Evolutionary conservation across 1,284 basidiomycete genomes (phyloP).

Genomic region (Coriolopsis trogii): DNA sequence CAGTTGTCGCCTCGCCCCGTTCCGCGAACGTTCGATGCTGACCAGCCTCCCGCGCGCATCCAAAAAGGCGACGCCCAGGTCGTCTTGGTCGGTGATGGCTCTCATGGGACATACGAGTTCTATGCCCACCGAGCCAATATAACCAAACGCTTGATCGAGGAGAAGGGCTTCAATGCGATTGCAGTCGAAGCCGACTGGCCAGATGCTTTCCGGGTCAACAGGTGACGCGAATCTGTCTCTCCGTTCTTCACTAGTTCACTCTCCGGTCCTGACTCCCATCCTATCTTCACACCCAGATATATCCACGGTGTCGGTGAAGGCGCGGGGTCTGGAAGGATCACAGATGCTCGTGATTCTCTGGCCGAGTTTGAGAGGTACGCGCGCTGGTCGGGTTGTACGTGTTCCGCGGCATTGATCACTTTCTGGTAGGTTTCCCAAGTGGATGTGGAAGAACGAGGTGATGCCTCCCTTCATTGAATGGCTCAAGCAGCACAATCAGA

Average conservation of each 20-base stretch:
- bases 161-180: constrained; percentile 34
- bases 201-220: constrained; percentile 33
- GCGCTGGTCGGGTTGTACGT: neutral
- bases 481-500: constrained; percentile 27
- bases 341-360: constrained; percentile 24
- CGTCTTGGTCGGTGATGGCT: constrained; percentile 34
- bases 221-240: constrained; percentile 17
- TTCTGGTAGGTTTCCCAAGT: constrained; percentile 30
- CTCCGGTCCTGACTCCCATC: no score
- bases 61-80: constrained; percentile 32
- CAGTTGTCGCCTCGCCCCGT: neutral
- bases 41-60: constrained; percentile 6
- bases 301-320: constrained; percentile 26
- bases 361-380: constrained; percentile 28
- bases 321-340: constrained; percentile 18
- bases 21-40: constrained; percentile 3
- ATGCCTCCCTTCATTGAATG: constrained; percentile 32
- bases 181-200: constrained; percentile 37
- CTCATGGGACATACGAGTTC: constrained; percentile 35
- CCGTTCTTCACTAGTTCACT: no score
- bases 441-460: constrained; percentile 38
- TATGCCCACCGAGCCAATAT: constrained; percentile 35
- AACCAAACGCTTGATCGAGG: constrained; percentile 33
- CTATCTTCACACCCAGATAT: no score
- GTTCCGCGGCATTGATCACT: neutral